phyloP scores from a whole-genome alignment of 2,329 filamentous ascomycete species.

The Fusarium coicis region DNA sequence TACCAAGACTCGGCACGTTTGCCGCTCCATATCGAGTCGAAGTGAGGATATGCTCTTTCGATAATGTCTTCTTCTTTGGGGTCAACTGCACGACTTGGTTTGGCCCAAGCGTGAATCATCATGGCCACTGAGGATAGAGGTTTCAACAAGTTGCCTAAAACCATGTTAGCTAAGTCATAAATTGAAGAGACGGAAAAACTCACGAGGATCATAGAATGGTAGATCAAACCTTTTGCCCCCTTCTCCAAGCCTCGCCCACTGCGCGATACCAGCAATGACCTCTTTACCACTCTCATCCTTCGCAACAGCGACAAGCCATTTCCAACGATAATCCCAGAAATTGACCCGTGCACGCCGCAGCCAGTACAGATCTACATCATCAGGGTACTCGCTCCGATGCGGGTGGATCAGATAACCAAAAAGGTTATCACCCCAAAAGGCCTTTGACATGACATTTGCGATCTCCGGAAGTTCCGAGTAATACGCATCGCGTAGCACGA shows the following conservation, averaged over 20 bases:
- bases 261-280: constrained; percentile 24
- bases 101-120: constrained; percentile 12
- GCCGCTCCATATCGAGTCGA: constrained; percentile 32
- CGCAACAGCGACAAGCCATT: constrained; percentile 43
- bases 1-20: constrained; percentile 48
- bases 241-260: constrained; percentile 35
- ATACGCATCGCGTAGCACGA: constrained; percentile 25
- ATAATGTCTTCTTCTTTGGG: constrained; percentile 25
- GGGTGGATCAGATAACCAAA: constrained; percentile 51
- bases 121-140: constrained; percentile 28
- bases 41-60: constrained; percentile 29
- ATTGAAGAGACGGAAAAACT: accelerated
- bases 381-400: constrained; percentile 46
- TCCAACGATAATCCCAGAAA: constrained; percentile 45
- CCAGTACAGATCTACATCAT: constrained; percentile 47
- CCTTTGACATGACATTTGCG: constrained; percentile 45
- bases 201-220: constrained; percentile 23
- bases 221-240: constrained; percentile 24
- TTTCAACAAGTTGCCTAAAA: constrained; percentile 29
- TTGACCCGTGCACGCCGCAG: constrained; percentile 42
- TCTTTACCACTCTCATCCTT: constrained; percentile 27
- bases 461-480: constrained; percentile 45
- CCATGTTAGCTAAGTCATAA: accelerated
- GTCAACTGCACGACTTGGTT: constrained; percentile 23
- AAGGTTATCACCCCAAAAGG: constrained; percentile 50